Base-by-base conservation (phyloP, 495 filamentous ascomycete genomes). In the Hypoxylon lenormandii region DNA sequence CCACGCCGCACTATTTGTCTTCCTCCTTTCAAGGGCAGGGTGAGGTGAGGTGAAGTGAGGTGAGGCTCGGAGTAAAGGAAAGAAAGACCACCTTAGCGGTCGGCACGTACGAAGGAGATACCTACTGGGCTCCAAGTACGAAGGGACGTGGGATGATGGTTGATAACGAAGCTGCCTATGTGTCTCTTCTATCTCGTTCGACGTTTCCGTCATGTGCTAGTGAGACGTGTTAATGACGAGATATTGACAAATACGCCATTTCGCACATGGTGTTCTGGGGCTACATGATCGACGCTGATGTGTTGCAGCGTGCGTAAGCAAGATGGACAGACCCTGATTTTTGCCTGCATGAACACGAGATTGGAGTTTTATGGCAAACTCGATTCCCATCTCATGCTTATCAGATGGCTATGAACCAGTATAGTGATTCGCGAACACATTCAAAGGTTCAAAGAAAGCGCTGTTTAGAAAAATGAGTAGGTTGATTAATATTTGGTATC, bases 281-380 rank as follows among this genome's bases (percentile, higher is more conserved):
- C 54, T 54, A 46, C 36, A 45, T 43, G 54, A 64, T 70, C 55
- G 45, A 33, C 66, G 43, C 5, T 65, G 66, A 47, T 60, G 36
- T 43, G 59, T 64, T 54, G 59, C 59, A 55, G 60, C 49, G 11
- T 65, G 60, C 60, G 66, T 70, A 65, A 70, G 66, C 60, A 56
- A 64, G 48, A 55, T 50, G 37, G 26, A 53, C n/a, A 26, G 23
- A 55, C 53, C 40, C 22, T 36, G 55, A 30, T 46, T 56, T 21
- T 45, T 19, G 16, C 16, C 2, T 19, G 13, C 45, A 66, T 15
- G 30, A 15, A 18, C 16, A 21, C 45, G 51, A 40, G 16, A 45
- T 21, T 43, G 51, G 26, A n/a, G 1, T 51, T 1, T 33, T 15
- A 22, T 30, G 19, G 18, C 45, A 26, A 11, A 2, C 23, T 43